Evolutionary conservation across 805 yeast species (phyloP), one percentile per base, ranked within the genome.

Genomic region (Dipodascus albidus): DNA sequence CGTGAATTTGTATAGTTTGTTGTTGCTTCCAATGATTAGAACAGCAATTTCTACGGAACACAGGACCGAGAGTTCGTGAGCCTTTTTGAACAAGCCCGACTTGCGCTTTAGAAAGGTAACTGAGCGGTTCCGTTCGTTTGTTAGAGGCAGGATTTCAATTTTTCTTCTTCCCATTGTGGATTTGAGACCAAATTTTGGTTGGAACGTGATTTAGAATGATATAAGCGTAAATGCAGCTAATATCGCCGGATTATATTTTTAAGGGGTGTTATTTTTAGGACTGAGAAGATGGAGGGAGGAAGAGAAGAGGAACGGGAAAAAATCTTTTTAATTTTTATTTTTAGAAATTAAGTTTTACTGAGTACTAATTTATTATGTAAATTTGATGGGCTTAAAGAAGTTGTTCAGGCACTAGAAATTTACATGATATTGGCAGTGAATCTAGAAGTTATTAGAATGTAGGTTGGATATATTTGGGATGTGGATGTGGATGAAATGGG

Each of bases 1-100:
- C 6, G 89, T 78, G 64, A 82, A 91, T 70, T 91, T 96, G 65
- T 86, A 89, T 22, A 89, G 78, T 62, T 85, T 85, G 41, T 73
- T 66, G 62, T 87, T 89, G 61, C 81, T 80, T 19, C 96, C 95
- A 38, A 89, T 74, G 23, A 91, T 88, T 15, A 91, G 81, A 27
- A 91, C 91, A 1, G 98, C 95, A 27, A 93, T 75, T 64, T 91
- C 98, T 3, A 89, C 96, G 58, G 88, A 90, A 68, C 98, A 91
- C 42, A 91, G 74, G 9, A 91, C 91, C 0, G 96, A 82, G 53
- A 93, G 74, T 67, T 85, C 93, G 64, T 85, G 85, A 1, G 91
- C 91, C 67, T 85, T 85, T 54, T 73, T 73, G 64, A 93, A 90
- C 31, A 91, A 74, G 1, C 99, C 99, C 0, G 96, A 95, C 67